These are phyloP conservation scores for Cubamyces sp. DNA, from an alignment of 768 basidiomycete species.

Conservation along the genomic window DNA sequence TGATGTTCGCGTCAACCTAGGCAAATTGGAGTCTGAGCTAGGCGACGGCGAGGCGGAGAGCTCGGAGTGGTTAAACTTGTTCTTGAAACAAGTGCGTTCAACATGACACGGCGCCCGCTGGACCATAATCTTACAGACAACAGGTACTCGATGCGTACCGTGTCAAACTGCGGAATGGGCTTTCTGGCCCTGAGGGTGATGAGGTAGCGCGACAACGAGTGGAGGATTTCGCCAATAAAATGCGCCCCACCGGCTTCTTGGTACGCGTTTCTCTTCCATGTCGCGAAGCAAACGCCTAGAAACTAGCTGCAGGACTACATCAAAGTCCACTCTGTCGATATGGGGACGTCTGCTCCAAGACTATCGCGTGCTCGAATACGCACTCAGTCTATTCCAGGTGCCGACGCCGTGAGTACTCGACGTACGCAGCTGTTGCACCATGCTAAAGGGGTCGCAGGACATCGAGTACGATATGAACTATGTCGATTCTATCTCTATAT, in stretches of 20 bases:
- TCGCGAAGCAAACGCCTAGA: slow-evolving; percentile 8
- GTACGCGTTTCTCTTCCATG: slow-evolving; percentile 43
- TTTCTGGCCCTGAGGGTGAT: slow-evolving; percentile 74
- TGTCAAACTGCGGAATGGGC: slow-evolving; percentile 72
- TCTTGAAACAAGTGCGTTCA: slow-evolving; percentile 72
- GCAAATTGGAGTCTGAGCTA: background rate
- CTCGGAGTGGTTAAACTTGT: slow-evolving; percentile 88
- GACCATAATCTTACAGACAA: background rate
- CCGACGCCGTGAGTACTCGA: slow-evolving; percentile 26
- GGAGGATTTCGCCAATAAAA: slow-evolving; percentile 80
- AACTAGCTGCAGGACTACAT: slow-evolving; percentile 71
- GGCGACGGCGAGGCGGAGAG: slow-evolving; percentile 58
- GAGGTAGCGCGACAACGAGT: slow-evolving; percentile 80
- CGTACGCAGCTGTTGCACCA: slow-evolving; percentile 22
- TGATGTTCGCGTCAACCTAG: slow-evolving; percentile 9
- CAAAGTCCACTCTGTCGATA: slow-evolving; percentile 80
- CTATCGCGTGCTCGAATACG: slow-evolving; percentile 68
- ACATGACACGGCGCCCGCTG: background rate
- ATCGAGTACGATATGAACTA: slow-evolving; percentile 86
- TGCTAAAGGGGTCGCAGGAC: slow-evolving; percentile 49
- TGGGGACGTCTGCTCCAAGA: slow-evolving; percentile 80
- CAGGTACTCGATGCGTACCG: slow-evolving; percentile 77
- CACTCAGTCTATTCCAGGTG: slow-evolving; percentile 28
- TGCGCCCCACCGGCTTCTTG: slow-evolving; percentile 70
- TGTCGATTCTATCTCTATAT: slow-evolving; percentile 81